phyloP scores from a whole-genome alignment of 495 filamentous ascomycete genomes.

The Penicillium simplicissimum region DNA sequence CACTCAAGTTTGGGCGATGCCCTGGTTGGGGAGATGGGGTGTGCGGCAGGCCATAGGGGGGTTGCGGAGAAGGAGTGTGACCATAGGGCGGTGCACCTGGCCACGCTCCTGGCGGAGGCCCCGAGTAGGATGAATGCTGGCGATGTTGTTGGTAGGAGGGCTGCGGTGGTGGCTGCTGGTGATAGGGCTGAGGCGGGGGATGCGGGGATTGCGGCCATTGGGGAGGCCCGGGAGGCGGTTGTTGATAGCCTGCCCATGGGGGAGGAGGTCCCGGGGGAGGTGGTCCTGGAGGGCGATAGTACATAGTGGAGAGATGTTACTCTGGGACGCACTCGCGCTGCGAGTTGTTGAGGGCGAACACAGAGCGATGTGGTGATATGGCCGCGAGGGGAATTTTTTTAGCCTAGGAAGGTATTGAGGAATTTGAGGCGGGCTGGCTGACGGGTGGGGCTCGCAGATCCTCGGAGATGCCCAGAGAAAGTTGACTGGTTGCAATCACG shows the following conservation, averaged over 20 bases:
- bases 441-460: slow-evolving; percentile 17
- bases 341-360: neutral
- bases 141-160: slow-evolving; percentile 14
- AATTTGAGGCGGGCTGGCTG: slow-evolving; percentile 17
- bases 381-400: neutral
- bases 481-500: no score
- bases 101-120: slow-evolving; percentile 5
- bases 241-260: slow-evolving; percentile 29
- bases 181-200: slow-evolving; percentile 28
- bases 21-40: slow-evolving; percentile 7
- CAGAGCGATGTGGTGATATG: neutral
- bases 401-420: neutral
- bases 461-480: neutral
- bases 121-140: slow-evolving; percentile 3
- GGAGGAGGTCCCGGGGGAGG: slow-evolving; percentile 26
- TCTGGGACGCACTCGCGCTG: neutral
- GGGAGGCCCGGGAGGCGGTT: slow-evolving; percentile 17
- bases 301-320: slow-evolving; percentile 18
- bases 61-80: slow-evolving; percentile 13
- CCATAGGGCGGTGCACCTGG: neutral
- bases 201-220: slow-evolving; percentile 23
- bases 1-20: slow-evolving; percentile 15
- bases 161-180: slow-evolving; percentile 4
- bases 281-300: slow-evolving; percentile 30
- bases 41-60: slow-evolving; percentile 5